These are phyloP conservation scores for Coniosporium tulheliwenetii DNA, from an alignment of 2,329 filamentous ascomycete genomes.

Conservation along the genomic window DNA sequence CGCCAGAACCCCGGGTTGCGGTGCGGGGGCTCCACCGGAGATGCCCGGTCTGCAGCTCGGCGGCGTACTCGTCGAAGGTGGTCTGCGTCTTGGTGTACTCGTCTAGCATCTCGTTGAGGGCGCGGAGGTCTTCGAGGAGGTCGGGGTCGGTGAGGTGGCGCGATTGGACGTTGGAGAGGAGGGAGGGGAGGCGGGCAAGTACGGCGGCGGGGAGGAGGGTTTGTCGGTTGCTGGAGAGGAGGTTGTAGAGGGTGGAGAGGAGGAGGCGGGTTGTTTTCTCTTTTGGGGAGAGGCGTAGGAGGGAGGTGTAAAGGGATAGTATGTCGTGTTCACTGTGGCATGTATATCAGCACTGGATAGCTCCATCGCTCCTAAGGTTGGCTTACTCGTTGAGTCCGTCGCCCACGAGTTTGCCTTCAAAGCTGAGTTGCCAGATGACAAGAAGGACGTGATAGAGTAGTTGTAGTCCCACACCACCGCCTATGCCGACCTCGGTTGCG, in stretches of 20 bases:
- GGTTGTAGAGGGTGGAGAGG: conserved; percentile 76
- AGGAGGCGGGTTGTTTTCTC: conserved; percentile 93
- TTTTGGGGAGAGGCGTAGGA: conserved; percentile 84
- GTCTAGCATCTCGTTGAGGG: conserved; percentile 49
- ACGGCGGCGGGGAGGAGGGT: conserved; percentile 67
- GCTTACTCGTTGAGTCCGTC: conserved; percentile 74
- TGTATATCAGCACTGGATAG: conserved; percentile 9
- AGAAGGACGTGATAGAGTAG: conserved; percentile 87
- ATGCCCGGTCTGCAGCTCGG: conserved; percentile 73
- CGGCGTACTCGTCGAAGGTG: conserved; percentile 55
- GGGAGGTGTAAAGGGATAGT: conserved; percentile 77
- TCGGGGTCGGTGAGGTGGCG: conserved; percentile 36
- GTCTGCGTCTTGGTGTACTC: conserved; percentile 64
- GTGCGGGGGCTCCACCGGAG: conserved; percentile 89
- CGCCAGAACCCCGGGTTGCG: conserved; percentile 78
- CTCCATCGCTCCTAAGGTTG: not conserved
- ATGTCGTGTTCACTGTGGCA: conserved; percentile 71
- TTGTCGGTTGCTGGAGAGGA: conserved; percentile 58
- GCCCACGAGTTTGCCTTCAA: conserved; percentile 57
- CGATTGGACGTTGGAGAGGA: conserved; percentile 41
- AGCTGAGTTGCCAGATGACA: conserved; percentile 92
- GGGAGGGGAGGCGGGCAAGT: conserved; percentile 60
- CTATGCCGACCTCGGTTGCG: conserved; percentile 45
- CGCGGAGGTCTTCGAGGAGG: conserved; percentile 32
- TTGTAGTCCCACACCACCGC: conserved; percentile 76